Evolutionary conservation across 257 asterid genomes (phyloP).

Genomic region (Leonotis leonurus): DNA sequence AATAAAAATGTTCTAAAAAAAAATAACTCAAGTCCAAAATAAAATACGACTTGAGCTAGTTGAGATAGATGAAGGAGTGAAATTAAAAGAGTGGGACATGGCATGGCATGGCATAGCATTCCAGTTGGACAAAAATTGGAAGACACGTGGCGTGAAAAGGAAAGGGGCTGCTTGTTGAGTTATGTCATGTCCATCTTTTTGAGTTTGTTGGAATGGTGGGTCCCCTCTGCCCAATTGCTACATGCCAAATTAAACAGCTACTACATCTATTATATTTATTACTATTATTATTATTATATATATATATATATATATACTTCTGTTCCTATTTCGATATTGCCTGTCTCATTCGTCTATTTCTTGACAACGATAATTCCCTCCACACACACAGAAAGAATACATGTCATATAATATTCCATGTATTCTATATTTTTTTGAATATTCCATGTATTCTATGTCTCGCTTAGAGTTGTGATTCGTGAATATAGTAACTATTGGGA

Average conservation of each 20-base stretch:
- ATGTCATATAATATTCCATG: too few species aligned
- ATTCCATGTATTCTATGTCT: too few species aligned
- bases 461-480: too few species aligned
- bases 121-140: slow-evolving; percentile 17
- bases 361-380: slow-evolving; percentile 48
- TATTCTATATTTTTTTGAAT: too few species aligned
- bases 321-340: slow-evolving; percentile 10
- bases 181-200: slow-evolving; percentile 22
- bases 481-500: too few species aligned
- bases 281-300: too few species aligned
- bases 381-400: not conserved
- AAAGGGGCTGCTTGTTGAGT: not conserved
- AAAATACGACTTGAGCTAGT: too few species aligned
- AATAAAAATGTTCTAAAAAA: too few species aligned
- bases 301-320: too few species aligned
- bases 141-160: slow-evolving; percentile 24
- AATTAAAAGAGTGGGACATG: not conserved
- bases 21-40: too few species aligned
- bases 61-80: not conserved
- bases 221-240: slow-evolving; percentile 20
- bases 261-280: not conserved
- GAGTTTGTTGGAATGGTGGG: slow-evolving; percentile 28
- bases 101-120: not conserved
- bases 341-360: slow-evolving; percentile 34
- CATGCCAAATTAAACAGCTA: slow-evolving; percentile 15